Evolutionary conservation across 129 eudicot genomes (phyloP), one percentile per base, ranked within the genome.

Genomic region (Apium graveolens): DNA sequence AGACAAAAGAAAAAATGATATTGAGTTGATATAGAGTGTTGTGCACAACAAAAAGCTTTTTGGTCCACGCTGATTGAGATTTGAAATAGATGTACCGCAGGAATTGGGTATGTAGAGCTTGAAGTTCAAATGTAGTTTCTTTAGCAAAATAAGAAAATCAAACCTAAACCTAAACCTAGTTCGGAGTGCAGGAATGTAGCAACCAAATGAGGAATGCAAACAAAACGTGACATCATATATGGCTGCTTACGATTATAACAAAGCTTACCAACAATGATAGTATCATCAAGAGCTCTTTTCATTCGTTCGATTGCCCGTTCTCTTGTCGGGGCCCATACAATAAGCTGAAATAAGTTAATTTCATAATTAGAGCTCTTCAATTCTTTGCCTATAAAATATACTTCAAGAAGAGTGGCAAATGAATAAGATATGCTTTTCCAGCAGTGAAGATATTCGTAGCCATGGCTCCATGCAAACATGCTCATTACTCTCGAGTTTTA

Each of bases 251-350:
- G 2, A 62, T 62, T 69, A 38, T 41, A 38, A 41, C 69, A 11
- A 63, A 51, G 46, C 78, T 82, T 83, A 90, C 99, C 99, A 75
- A 96, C 85, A 71, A 95, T 95, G 38, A 90, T 86, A 41, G 99
- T 95, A 82, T 95, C 99, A 73, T 85, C 49, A 79, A 95, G 99
- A 83, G 99, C 99, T 89, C 99, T 92, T 78, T 92, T 92, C 99
- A 95, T 95, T 83, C 99, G 96, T 74, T 86, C 96, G 77, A 92
- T 95, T 81, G 99, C 99, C 90, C 90, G 86, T 71, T 90, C 99
- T 87, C 99, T 87, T 57, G 97, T 95, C 20, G 99, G 99, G 80
- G 92, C 99, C 99, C 99, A 95, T 17, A 95, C 99, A 66, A 95
- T 92, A 80, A 95, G 99, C 99, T 94, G 80, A 81, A 78, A 84